Base-by-base conservation (phyloP, 805 yeast genomes). In the Dipodascus albidus region DNA sequence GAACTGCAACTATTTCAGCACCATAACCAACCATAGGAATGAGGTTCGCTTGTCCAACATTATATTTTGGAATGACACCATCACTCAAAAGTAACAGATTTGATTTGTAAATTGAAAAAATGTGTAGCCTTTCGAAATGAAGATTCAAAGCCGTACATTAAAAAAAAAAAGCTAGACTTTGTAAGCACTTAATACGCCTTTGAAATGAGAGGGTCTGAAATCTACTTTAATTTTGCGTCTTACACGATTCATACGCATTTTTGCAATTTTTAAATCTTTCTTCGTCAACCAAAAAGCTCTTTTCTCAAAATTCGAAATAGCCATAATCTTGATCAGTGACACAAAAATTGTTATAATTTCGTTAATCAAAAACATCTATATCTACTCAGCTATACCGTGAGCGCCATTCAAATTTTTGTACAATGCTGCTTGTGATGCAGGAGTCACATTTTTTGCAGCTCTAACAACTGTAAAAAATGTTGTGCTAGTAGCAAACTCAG, bases 291-390 rank as follows among this genome's bases (percentile, higher is more conserved):
- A 68, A 54, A 63, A 57, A 19, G 61, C 59, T 6, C 44, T 19
- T 19, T 38, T 38, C n/a, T 14, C 15, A 17, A 19, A 11, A 38
- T 38, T 19, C 8, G 44, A 19, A 38, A 38, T 38, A 11, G 44
- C 44, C 9, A 38, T 11, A 38, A 11, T 11, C 20, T 19, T 19
- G 6, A 38, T 38, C 3, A 38, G 3, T 11, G 44, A 38, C 9
- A 38, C 20, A n/a, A 14, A 4, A 38, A 38, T 38, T 38, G 44
- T 38, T 19, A 74, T 64, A 53, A 81, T 67, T 22, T 85, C 83
- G 64, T 83, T 86, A 53, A 82, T 73, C 50, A 82, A 74, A 60
- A 79, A 80, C 67, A 80, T 75, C 87, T 86, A 82, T 64, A 80
- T 74, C 87, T 87, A 82, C 20, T 80, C 76, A 3, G 73, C 71